A percentile compares a stretch with the other conserved stretches of the same genome.
Evolutionary conservation across 352 stramenopile genomes (phyloP).

Genomic region (Phytophthora pseudosyringae): DNA sequence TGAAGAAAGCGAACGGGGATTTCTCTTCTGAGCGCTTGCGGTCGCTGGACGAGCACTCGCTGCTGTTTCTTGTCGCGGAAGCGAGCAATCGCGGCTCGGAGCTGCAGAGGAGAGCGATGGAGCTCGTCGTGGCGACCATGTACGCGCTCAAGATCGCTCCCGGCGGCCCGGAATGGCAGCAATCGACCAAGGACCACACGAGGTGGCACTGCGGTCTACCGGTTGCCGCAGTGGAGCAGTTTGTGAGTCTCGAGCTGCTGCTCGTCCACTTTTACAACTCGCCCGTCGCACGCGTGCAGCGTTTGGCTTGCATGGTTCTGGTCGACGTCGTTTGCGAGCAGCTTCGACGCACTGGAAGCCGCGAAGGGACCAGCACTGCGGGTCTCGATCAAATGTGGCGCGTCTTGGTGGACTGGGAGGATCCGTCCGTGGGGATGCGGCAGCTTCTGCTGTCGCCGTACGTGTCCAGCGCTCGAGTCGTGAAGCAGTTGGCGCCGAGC

Average conservation of each 20-base stretch:
- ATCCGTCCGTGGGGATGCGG: slow-evolving; percentile 20
- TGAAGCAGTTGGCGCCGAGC: slow-evolving; percentile 33
- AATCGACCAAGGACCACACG: slow-evolving; percentile 24
- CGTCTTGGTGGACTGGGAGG: slow-evolving; percentile 31
- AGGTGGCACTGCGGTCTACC: slow-evolving; percentile 36
- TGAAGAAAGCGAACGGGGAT: slow-evolving; percentile 33
- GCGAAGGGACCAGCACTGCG: slow-evolving; percentile 20
- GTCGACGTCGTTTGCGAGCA: slow-evolving; percentile 46
- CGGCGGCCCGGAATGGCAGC: slow-evolving; percentile 14
- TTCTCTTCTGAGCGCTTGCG: slow-evolving; percentile 40
- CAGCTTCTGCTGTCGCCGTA: slow-evolving; percentile 34
- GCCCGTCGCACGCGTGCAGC: slow-evolving; percentile 24
- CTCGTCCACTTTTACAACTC: slow-evolving; percentile 46
- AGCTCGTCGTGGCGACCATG: slow-evolving; percentile 36
- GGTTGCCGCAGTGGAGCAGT: slow-evolving; percentile 38
- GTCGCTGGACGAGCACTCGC: slow-evolving; percentile 34
- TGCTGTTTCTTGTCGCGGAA: slow-evolving; percentile 45
- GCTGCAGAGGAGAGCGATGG: slow-evolving; percentile 31
- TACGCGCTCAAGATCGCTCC: slow-evolving; percentile 32
- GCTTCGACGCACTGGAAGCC: slow-evolving; percentile 28
- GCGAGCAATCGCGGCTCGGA: slow-evolving; percentile 19
- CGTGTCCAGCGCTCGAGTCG: slow-evolving; percentile 21
- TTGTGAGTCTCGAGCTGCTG: slow-evolving; percentile 39
- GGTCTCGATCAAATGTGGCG: slow-evolving; percentile 39
- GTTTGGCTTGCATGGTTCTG: slow-evolving; percentile 36